These are phyloP conservation scores for Cajanus cajan DNA, from an alignment of 306 rosid species.

Conservation along the genomic window DNA sequence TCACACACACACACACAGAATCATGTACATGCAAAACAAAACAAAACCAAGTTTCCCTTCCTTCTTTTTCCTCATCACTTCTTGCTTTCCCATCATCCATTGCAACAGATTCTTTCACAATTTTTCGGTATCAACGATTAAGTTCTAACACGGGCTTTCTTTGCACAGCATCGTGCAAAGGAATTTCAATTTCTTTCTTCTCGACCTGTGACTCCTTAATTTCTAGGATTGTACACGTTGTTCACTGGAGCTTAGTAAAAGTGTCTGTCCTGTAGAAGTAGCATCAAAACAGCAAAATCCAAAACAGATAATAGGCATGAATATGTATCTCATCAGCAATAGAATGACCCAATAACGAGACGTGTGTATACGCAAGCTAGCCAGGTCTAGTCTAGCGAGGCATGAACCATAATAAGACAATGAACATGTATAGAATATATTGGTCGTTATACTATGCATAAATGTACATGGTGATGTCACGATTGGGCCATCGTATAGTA, in stretches of 20 bases:
- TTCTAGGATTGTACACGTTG: conserved; percentile 18
- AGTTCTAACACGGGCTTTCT: background rate
- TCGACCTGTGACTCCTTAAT: conserved; percentile 2
- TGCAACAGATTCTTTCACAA: conserved; percentile 15
- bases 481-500: background rate
- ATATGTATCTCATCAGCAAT: background rate
- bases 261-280: background rate
- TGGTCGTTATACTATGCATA: background rate
- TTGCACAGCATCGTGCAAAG: background rate
- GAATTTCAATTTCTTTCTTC: background rate
- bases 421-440: background rate
- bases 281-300: conserved; percentile 30
- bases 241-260: conserved; percentile 30
- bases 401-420: conserved; percentile 5
- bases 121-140: background rate
- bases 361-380: background rate
- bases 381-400: background rate
- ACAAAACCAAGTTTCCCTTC: background rate
- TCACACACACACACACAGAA: background rate
- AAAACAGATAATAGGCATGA: background rate
- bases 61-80: background rate
- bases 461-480: conserved; percentile 33
- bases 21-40: background rate
- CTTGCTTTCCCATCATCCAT: background rate
- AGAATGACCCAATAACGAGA: conserved; percentile 2